Percentiles rank a stretch among this genome's conserved stretches.
Conservation (phyloP, 2,329 filamentous ascomycete genomes). For the Amauroascus niger region DNA sequence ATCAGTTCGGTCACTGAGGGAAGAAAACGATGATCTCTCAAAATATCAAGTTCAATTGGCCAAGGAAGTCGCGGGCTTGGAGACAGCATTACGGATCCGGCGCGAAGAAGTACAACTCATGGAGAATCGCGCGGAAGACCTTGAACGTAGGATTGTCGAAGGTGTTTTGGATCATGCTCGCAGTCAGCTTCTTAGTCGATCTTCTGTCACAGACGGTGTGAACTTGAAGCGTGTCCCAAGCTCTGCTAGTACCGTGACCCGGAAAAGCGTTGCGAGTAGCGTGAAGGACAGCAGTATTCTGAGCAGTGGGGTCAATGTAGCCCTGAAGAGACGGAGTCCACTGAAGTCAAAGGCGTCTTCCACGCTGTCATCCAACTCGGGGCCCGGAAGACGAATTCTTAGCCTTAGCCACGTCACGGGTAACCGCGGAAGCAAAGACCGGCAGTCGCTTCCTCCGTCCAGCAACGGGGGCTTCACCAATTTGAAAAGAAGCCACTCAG, state of each 20-base stretch:
- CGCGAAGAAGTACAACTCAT: slow-evolving; percentile 85
- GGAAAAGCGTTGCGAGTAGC: slow-evolving; percentile 29
- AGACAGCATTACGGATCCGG: slow-evolving; percentile 79
- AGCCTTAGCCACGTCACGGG: slow-evolving; percentile 83
- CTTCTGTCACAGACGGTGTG: slow-evolving; percentile 46
- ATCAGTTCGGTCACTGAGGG: slow-evolving; percentile 42
- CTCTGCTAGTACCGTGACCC: slow-evolving; percentile 34
- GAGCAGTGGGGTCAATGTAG: slow-evolving; percentile 38
- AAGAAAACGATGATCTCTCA: slow-evolving; percentile 56
- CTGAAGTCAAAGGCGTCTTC: slow-evolving; percentile 34
- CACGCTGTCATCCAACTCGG: slow-evolving; percentile 39
- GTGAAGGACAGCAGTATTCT: slow-evolving; percentile 32
- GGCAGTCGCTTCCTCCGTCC: slow-evolving; percentile 25
- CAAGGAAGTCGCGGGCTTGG: slow-evolving; percentile 79
- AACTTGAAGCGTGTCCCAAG: slow-evolving; percentile 45
- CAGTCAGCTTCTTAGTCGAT: slow-evolving; percentile 63
- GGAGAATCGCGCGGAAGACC: slow-evolving; percentile 75
- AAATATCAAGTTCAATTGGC: slow-evolving; percentile 70
- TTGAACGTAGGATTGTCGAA: slow-evolving; percentile 88
- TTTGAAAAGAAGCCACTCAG: slow-evolving; percentile 68
- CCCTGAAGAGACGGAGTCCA: slow-evolving; percentile 44
- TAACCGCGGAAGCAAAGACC: slow-evolving; percentile 43
- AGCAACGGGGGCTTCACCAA: slow-evolving; percentile 41
- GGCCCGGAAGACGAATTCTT: slow-evolving; percentile 65
- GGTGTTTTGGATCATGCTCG: slow-evolving; percentile 95